These are phyloP conservation scores for Pyricularia sp. DNA, from an alignment of 2,329 filamentous ascomycete species.

Conservation along the genomic window DNA sequence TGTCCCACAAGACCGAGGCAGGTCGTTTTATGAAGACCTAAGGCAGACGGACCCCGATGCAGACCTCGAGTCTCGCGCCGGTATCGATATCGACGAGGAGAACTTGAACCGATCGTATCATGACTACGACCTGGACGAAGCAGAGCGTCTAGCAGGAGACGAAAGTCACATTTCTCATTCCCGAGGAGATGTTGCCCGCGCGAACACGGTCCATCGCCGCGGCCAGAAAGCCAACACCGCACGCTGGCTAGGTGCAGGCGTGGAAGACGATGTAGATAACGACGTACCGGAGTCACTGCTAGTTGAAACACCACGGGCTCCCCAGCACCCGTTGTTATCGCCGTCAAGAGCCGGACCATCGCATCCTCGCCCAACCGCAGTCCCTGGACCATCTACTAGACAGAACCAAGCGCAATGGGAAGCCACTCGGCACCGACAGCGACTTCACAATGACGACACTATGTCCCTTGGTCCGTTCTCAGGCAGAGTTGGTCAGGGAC, in stretches of 20 bases:
- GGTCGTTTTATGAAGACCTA: constrained; percentile 42
- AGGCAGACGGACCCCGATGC: constrained; percentile 27
- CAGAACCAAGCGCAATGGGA: constrained; percentile 45
- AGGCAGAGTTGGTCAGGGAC: constrained; percentile 15
- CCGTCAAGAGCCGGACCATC: constrained; percentile 9
- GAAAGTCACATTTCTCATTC: constrained; percentile 34
- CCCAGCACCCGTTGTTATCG: constrained; percentile 8
- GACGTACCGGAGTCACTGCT: constrained; percentile 56
- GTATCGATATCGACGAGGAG: constrained; percentile 39
- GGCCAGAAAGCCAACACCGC: background rate
- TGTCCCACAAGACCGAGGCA: constrained; percentile 22
- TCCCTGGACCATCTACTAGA: constrained; percentile 32
- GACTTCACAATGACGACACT: constrained; percentile 31
- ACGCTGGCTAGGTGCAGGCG: constrained; percentile 12
- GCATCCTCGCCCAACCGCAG: constrained; percentile 17
- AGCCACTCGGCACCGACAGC: constrained; percentile 39
- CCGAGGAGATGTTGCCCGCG: background rate
- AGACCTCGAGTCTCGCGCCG: constrained; percentile 32
- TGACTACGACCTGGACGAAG: constrained; percentile 36
- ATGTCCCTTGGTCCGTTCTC: constrained; percentile 11
- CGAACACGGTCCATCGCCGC: background rate
- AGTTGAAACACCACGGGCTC: constrained; percentile 40
- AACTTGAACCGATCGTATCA: constrained; percentile 42
- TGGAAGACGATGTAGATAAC: constrained; percentile 44
- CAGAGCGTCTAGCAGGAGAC: constrained; percentile 29